Evolutionary conservation across 2,329 filamentous ascomycete genomes (phyloP), one percentile per base, ranked within the genome.

Genomic region (Clonostachys sp.): DNA sequence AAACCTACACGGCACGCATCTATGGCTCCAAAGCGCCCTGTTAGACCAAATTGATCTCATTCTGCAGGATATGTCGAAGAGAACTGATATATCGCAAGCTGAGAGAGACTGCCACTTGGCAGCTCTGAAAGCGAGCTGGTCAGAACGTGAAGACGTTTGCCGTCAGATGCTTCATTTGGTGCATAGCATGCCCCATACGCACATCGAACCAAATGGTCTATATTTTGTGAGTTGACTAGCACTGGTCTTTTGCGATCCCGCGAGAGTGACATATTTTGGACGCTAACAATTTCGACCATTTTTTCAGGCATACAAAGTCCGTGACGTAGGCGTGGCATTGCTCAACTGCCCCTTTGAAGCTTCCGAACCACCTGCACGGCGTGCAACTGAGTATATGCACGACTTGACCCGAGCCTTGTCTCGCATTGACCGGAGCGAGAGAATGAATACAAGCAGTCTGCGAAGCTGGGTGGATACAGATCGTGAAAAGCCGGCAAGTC

Each of bases 1-100:
- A 1, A 67, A 68, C 18, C 50, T 68, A 1, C 64, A 68, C 36
- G 60, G 62, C 8, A 68, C 63, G 1, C 65, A 68, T 47, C 50
- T 68, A 2, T 68, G 64, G 65, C 54, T 67, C 7, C 65, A 68
- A 50, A 66, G 58, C 38, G 54, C 61, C 6, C 51, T 67, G 0
- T 52, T 65, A 2, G 65, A 68, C 35, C 62, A 63, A 44, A 50
- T 67, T 5, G 64, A 67, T 13, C 45, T 54, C 5, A 43, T 56
- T 9, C 20, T 59, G 3, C 55, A 56, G 24, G 51, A 54, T 20
- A 51, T 5, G 24, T 30, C 9, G 24, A 30, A 9, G 45, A 45
- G 9, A 14, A 46, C 2, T 43, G 45, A 9, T 16, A 6, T 30
- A 12, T 33, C n/a, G 4, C 42, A 14, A 44, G 4, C 16, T 14